Evolutionary conservation across 768 basidiomycete genomes (phyloP).

Genomic region (Boletus coccyginus): DNA sequence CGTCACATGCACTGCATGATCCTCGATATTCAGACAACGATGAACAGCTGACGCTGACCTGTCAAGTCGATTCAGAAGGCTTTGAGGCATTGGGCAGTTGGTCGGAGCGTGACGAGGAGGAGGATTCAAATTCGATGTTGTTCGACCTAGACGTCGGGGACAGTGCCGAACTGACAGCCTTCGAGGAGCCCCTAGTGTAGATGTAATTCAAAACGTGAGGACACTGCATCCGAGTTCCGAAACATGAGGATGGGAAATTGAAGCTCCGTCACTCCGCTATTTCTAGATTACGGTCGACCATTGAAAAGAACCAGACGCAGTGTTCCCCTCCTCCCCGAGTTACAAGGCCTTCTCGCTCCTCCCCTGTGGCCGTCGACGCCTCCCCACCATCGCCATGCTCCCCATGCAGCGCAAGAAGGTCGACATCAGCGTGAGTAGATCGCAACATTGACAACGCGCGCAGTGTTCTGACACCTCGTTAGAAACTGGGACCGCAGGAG

Average conservation of each 20-base stretch:
- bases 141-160: slow-evolving; percentile 11
- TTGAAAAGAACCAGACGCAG: slow-evolving; percentile 10
- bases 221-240: slow-evolving; percentile 26
- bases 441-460: not conserved
- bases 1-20: slow-evolving; percentile 4
- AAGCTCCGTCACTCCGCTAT: slow-evolving; percentile 30
- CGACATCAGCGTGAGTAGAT: slow-evolving; percentile 79
- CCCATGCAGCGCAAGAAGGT: slow-evolving; percentile 86
- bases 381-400: slow-evolving; percentile 48
- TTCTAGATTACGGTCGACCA: slow-evolving; percentile 20
- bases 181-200: slow-evolving; percentile 4
- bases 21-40: not conserved
- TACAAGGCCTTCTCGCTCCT: slow-evolving; percentile 9
- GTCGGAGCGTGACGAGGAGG: slow-evolving; percentile 2
- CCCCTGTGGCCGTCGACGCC: slow-evolving; percentile 18
- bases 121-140: slow-evolving; percentile 17
- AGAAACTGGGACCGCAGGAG: slow-evolving; percentile 88
- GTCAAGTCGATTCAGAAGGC: slow-evolving; percentile 3
- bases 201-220: slow-evolving; percentile 18
- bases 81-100: slow-evolving; percentile 11
- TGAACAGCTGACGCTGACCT: slow-evolving; percentile 17
- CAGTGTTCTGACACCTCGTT: slow-evolving; percentile 17
- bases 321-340: not conserved
- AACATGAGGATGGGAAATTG: slow-evolving; percentile 27
- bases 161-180: not conserved